Evolutionary conservation across 2,329 filamentous ascomycete species (phyloP).

Genomic region (Raffaelea arxii): DNA sequence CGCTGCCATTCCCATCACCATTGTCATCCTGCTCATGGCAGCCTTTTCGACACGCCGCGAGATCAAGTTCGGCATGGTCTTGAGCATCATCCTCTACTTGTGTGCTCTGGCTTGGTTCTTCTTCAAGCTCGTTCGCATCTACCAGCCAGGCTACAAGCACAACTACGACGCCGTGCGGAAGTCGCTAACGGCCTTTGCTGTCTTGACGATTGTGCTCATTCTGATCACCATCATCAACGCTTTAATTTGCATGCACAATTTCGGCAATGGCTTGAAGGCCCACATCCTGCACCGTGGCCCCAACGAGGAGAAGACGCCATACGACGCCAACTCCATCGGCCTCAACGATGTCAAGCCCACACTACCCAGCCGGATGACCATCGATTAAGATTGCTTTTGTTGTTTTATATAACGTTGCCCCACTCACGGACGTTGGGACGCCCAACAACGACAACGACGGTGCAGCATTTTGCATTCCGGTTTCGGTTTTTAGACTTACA

Average conservation of each 20-base stretch:
- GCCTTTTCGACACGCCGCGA: conserved; percentile 80
- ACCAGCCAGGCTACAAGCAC: conserved; percentile 47
- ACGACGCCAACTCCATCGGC: conserved; percentile 44
- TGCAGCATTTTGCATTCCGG: too few species aligned
- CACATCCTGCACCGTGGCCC: conserved; percentile 55
- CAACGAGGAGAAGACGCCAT: conserved; percentile 40
- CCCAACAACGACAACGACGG: too few species aligned
- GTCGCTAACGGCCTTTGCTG: conserved; percentile 85
- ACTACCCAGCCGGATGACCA: conserved; percentile 49
- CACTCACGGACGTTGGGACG: too few species aligned
- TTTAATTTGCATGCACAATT: conserved; percentile 81
- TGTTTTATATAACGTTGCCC: neutral
- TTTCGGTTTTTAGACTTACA: too few species aligned
- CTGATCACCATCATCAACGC: conserved; percentile 82
- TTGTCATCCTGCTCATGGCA: conserved; percentile 75
- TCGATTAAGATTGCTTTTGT: conserved; percentile 32
- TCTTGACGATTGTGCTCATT: conserved; percentile 84
- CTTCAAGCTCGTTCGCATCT: conserved; percentile 97
- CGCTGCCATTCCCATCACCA: conserved; percentile 82
- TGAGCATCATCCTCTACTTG: conserved; percentile 76
- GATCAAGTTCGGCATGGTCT: conserved; percentile 65
- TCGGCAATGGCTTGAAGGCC: conserved; percentile 78
- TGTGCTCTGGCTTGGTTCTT: conserved; percentile 89
- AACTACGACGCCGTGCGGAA: conserved; percentile 72
- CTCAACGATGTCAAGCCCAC: conserved; percentile 47